phyloP scores from a whole-genome alignment of 805 yeast genomes.

The Lachancea mirantina region DNA sequence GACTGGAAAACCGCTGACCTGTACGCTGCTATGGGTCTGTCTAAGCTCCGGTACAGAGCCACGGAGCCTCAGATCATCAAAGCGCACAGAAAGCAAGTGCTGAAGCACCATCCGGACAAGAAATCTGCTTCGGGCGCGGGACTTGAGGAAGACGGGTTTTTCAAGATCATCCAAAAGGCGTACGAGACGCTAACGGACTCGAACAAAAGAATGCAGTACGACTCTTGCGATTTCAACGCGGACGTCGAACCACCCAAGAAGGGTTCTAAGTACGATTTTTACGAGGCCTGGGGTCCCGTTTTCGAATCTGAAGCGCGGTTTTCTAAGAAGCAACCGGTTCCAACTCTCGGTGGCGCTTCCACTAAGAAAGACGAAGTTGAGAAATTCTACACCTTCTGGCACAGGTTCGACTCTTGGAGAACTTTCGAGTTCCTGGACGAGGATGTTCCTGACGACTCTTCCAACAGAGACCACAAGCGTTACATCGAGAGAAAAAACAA shows the following conservation, averaged over 20 bases:
- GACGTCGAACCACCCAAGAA: conserved; percentile 72
- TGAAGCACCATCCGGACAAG: conserved; percentile 97
- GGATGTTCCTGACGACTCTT: conserved; percentile 98
- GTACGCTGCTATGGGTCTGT: conserved; percentile 91
- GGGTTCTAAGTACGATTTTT: conserved; percentile 69
- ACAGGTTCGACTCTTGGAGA: conserved; percentile 96
- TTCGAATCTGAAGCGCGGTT: conserved; percentile 88
- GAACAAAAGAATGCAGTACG: conserved; percentile 82
- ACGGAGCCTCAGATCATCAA: conserved; percentile 88
- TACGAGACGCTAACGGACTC: conserved; percentile 85
- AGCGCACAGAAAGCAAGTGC: conserved; percentile 94
- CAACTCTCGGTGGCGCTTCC: conserved; percentile 61
- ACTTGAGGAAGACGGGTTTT: conserved; percentile 89
- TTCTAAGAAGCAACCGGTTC: conserved; percentile 87
- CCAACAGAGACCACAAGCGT: conserved; percentile 99
- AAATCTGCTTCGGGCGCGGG: conserved; percentile 82
- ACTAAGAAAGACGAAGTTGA: conserved; percentile 77
- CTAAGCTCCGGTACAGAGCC: conserved; percentile 85
- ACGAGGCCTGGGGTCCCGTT: conserved; percentile 86
- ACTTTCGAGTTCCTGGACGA: conserved; percentile 96
- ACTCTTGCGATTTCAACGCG: conserved; percentile 88
- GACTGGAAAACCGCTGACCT: conserved; percentile 97
- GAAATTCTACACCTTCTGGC: conserved; percentile 85
- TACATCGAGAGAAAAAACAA: conserved; percentile 95
- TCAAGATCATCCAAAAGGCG: conserved; percentile 96